Percentiles rank a stretch among this genome's conserved stretches.
These are phyloP conservation scores for Aspergillus ostianus DNA, from an alignment of 495 filamentous ascomycete species.

Conservation along the genomic window DNA sequence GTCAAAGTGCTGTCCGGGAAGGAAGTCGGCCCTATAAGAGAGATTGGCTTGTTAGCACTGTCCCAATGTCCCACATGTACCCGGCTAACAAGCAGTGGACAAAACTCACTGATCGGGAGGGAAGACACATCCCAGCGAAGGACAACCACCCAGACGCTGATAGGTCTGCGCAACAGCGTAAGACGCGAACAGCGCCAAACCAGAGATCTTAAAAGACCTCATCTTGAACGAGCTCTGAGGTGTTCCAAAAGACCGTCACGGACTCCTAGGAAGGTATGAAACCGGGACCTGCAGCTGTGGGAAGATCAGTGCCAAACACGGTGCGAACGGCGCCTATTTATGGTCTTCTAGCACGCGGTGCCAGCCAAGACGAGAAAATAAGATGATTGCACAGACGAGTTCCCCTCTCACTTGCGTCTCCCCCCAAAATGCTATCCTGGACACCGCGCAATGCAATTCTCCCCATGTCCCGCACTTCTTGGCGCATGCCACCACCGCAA, in stretches of 20 bases:
- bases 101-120: constrained; percentile 65
- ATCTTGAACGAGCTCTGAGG: constrained; percentile 17
- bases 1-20: constrained; percentile 72
- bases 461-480: constrained; percentile 10
- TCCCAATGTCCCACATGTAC: neutral
- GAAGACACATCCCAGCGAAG: constrained; percentile 69
- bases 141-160: constrained; percentile 68
- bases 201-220: constrained; percentile 22
- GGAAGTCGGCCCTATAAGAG: constrained; percentile 55
- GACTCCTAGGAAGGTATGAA: neutral
- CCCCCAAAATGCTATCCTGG: neutral
- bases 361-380: constrained; percentile 1
- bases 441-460: neutral
- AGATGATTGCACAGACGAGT: neutral
- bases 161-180: constrained; percentile 57
- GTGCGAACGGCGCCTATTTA: constrained; percentile 1
- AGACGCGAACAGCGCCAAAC: constrained; percentile 23
- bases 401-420: neutral
- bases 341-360: neutral
- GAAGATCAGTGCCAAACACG: constrained; percentile 9
- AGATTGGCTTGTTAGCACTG: constrained; percentile 3
- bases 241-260: constrained; percentile 1
- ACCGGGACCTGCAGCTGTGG: constrained; percentile 10
- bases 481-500: constrained; percentile 9
- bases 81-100: neutral